These are phyloP conservation scores for Parasitella parasitica DNA, from an alignment of 371 early-diverging fungal genomes.

Conservation along the genomic window DNA sequence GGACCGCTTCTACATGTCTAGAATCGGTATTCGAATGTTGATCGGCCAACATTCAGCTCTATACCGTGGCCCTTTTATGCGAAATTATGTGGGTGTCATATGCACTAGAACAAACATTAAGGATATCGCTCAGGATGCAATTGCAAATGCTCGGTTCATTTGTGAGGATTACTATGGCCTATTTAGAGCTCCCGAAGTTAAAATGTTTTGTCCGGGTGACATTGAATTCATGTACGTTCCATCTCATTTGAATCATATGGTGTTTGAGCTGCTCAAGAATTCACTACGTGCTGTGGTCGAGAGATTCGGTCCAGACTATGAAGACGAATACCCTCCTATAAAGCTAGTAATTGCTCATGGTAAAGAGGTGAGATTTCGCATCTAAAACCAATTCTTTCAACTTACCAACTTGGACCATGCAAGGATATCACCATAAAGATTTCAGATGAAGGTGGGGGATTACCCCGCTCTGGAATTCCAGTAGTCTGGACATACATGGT, in stretches of 20 bases:
- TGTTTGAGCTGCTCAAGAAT: slow-evolving; percentile 98
- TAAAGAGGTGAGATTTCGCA: slow-evolving; percentile 63
- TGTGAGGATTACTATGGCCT: slow-evolving; percentile 94
- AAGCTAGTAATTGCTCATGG: slow-evolving; percentile 94
- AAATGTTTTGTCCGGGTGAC: slow-evolving; percentile 78
- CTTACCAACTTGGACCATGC: no score
- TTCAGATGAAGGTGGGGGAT: slow-evolving; percentile 97
- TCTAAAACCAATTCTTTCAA: no score
- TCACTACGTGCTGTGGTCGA: slow-evolving; percentile 95
- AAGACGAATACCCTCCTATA: slow-evolving; percentile 89
- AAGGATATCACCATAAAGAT: slow-evolving; percentile 96
- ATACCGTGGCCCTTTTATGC: slow-evolving; percentile 59
- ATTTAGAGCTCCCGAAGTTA: slow-evolving; percentile 81
- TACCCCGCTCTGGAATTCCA: slow-evolving; percentile 88
- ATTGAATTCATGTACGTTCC: slow-evolving; percentile 97
- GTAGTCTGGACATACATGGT: slow-evolving; percentile 96
- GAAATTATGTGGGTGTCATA: slow-evolving; percentile 94
- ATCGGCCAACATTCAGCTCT: slow-evolving; percentile 83
- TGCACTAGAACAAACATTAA: slow-evolving; percentile 87
- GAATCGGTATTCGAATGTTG: slow-evolving; percentile 97
- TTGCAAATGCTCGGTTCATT: slow-evolving; percentile 91
- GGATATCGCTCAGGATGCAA: slow-evolving; percentile 85
- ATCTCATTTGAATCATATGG: slow-evolving; percentile 95
- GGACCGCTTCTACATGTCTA: slow-evolving; percentile 95
- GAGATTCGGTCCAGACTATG: slow-evolving; percentile 79